These are phyloP conservation scores for Rubia tinctorum DNA, from an alignment of 305 asterid species.

Conservation along the genomic window DNA sequence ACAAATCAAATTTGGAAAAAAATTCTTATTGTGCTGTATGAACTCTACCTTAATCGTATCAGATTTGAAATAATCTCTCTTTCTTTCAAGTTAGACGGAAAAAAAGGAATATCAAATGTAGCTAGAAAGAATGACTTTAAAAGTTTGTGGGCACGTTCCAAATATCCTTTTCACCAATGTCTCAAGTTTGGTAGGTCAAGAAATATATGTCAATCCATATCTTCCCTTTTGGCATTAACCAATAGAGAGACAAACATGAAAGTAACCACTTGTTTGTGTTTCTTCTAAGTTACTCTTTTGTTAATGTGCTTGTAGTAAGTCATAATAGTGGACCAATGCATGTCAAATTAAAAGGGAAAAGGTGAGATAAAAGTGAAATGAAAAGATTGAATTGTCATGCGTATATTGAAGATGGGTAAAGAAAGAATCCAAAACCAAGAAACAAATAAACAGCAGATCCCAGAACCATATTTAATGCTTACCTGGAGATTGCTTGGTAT, in stretches of 20 bases:
- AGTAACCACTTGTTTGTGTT: slow-evolving; percentile 2
- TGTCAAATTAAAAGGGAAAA: background rate
- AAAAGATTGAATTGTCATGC: slow-evolving; percentile 22
- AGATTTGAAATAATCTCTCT: no score
- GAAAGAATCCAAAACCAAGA: background rate
- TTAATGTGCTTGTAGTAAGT: background rate
- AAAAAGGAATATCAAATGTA: no score
- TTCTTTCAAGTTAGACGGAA: no score
- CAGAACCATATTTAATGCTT: background rate
- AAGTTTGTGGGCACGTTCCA: slow-evolving; percentile 15
- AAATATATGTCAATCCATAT: background rate
- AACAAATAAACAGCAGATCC: background rate
- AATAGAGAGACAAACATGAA: slow-evolving; percentile 13
- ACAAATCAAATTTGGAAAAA: no score
- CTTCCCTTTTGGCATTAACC: background rate
- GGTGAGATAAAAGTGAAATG: slow-evolving; percentile 15
- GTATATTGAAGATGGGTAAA: slow-evolving; percentile 13
- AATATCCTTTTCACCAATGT: background rate
- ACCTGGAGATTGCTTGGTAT: slow-evolving; percentile 28
- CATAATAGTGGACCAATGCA: background rate
- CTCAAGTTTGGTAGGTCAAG: slow-evolving; percentile 10
- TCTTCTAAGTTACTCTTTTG: slow-evolving; percentile 13
- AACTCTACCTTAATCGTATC: no score
- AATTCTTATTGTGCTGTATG: no score
- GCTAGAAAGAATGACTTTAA: slow-evolving; percentile 11